These are phyloP conservation scores for Capsicum pubescens DNA, from an alignment of 257 asterid species.

Conservation along the genomic window DNA sequence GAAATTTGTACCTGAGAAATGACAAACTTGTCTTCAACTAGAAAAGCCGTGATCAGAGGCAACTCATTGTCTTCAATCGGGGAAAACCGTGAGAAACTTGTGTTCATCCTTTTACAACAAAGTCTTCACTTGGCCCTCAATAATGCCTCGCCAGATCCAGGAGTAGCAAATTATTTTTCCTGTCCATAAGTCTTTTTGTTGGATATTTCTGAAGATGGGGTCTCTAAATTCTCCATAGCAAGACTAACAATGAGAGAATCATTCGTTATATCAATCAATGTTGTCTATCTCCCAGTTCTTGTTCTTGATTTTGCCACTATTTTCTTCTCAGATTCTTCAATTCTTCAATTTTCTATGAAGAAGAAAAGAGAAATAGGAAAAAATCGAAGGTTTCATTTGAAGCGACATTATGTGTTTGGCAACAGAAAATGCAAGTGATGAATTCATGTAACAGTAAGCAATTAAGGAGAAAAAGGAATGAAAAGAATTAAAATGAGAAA, in stretches of 20 bases:
- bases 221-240: conserved; percentile 66
- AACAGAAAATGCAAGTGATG: too few species aligned
- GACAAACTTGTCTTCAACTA: conserved; percentile 46
- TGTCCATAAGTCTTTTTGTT: conserved; percentile 51
- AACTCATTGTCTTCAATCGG: conserved; percentile 21
- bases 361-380: too few species aligned
- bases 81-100: conserved; percentile 38
- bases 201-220: conserved; percentile 80
- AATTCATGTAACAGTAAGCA: too few species aligned
- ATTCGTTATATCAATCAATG: too few species aligned
- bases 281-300: too few species aligned
- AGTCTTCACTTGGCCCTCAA: conserved; percentile 90
- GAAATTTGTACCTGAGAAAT: conserved; percentile 55
- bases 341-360: too few species aligned
- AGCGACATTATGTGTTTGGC: too few species aligned
- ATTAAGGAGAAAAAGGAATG: too few species aligned
- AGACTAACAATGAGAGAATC: conserved; percentile 97
- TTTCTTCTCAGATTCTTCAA: too few species aligned
- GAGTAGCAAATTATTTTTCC: conserved; percentile 41
- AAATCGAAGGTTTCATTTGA: too few species aligned
- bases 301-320: too few species aligned
- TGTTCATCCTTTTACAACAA: conserved; percentile 86
- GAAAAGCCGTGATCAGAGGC: conserved; percentile 39
- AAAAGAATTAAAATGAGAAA: too few species aligned
- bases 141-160: conserved; percentile 93